Conservation (phyloP, 2,329 filamentous ascomycete species). For the Talaromyces sp. region DNA sequence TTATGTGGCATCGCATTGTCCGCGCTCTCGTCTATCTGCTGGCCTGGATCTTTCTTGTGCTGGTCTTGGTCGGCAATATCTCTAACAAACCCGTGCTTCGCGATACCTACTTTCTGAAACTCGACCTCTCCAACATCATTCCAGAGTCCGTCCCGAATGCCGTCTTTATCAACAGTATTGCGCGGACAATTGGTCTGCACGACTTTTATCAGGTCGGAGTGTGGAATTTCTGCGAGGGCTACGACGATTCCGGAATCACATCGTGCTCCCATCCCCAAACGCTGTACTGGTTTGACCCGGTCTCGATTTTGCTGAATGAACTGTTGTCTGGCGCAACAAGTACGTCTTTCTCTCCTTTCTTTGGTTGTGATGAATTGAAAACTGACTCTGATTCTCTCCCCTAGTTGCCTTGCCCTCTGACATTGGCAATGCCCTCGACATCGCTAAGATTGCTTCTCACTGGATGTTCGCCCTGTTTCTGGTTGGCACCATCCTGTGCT, state of each 20-base stretch:
- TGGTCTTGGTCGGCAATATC: conserved; percentile 75
- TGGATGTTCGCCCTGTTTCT: conserved; percentile 91
- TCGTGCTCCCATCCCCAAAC: conserved; percentile 64
- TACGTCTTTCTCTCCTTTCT: conserved; percentile 30
- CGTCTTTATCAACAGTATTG: conserved; percentile 77
- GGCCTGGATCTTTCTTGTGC: conserved; percentile 70
- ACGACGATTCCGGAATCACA: conserved; percentile 63
- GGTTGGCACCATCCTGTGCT: conserved; percentile 62
- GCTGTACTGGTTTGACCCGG: conserved; percentile 88
- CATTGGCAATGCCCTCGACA: conserved; percentile 65
- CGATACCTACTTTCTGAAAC: conserved; percentile 75
- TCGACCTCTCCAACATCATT: conserved; percentile 78
- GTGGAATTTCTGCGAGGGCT: conserved; percentile 91
- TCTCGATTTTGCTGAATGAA: conserved; percentile 73
- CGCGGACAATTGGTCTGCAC: conserved; percentile 77
- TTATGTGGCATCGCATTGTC: conserved; percentile 56
- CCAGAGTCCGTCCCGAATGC: conserved; percentile 67
- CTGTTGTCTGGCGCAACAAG: conserved; percentile 75
- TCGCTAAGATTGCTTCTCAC: conserved; percentile 69
- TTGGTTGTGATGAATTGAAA: neutral
- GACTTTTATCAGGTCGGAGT: conserved; percentile 92
- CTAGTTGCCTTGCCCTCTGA: conserved; percentile 69
- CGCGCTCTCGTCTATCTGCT: conserved; percentile 68
- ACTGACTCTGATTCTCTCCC: neutral
- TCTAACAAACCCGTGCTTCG: conserved; percentile 57